Percentiles rank a stretch among this genome's conserved stretches.
Evolutionary conservation across 306 rosid species (phyloP).

Genomic region (Cucurbita pepo): DNA sequence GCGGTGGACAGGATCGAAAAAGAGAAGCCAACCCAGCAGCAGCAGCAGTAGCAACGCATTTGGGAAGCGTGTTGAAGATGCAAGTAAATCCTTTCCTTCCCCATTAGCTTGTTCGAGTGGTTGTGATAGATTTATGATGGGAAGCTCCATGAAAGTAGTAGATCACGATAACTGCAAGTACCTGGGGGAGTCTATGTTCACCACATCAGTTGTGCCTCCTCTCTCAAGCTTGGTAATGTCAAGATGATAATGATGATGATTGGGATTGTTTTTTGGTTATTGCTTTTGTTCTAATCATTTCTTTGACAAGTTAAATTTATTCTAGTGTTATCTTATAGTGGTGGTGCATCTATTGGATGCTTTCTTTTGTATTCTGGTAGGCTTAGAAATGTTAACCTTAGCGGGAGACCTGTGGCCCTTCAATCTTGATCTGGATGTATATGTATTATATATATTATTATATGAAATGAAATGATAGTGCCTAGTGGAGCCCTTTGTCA

Average conservation of each 20-base stretch:
- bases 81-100: constrained; percentile 3
- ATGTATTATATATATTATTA: no score
- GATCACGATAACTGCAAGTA: constrained; percentile 71
- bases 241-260: constrained; percentile 36
- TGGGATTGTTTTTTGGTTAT: no score
- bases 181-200: constrained; percentile 46
- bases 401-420: no score
- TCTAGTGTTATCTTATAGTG: no score
- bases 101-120: constrained; percentile 10
- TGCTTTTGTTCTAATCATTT: no score
- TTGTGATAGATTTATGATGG: constrained; percentile 31
- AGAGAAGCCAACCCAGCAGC: constrained; percentile 31
- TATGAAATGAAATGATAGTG: no score
- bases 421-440: no score
- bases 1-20: constrained; percentile 56
- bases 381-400: no score
- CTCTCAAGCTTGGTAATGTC: constrained; percentile 76
- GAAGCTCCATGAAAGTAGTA: constrained; percentile 33
- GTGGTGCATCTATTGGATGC: no score
- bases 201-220: constrained; percentile 54
- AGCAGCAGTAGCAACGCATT: not conserved
- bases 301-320: no score
- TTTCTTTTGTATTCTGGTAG: no score
- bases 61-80: constrained; percentile 10
- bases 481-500: no score